phyloP scores from a whole-genome alignment of 495 filamentous ascomycete genomes.

The Aspergillus olivimuriae region DNA sequence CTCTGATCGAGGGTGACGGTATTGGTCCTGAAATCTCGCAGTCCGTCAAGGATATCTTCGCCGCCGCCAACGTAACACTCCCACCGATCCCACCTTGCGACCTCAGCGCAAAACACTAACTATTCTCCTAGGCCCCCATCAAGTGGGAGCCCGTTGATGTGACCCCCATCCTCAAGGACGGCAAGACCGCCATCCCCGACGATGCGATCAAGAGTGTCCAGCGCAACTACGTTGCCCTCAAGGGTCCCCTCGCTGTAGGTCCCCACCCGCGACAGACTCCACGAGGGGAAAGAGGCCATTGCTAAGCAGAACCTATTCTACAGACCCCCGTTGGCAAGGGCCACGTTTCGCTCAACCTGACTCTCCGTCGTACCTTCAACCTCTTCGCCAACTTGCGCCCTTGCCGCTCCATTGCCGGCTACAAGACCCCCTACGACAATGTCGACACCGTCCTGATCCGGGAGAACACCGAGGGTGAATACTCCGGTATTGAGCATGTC shows the following conservation, averaged over 20 bases:
- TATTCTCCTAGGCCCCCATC: slow-evolving; percentile 69
- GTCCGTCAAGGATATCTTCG: slow-evolving; percentile 96
- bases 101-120: slow-evolving; percentile 6
- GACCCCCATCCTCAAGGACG: slow-evolving; percentile 83
- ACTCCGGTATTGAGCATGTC: slow-evolving; percentile 98
- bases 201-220: slow-evolving; percentile 85
- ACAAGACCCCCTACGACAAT: slow-evolving; percentile 97
- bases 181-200: slow-evolving; percentile 85
- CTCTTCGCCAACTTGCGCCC: slow-evolving; percentile 98
- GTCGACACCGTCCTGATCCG: slow-evolving; percentile 97
- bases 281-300: slow-evolving; percentile 3
- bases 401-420: slow-evolving; percentile 91
- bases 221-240: slow-evolving; percentile 91
- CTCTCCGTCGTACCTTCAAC: slow-evolving; percentile 97
- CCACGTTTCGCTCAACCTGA: slow-evolving; percentile 97
- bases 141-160: slow-evolving; percentile 98
- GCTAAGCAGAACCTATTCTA: slow-evolving; percentile 15
- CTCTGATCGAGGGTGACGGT: slow-evolving; percentile 96
- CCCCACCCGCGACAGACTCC: slow-evolving; percentile 1
- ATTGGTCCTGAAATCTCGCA: slow-evolving; percentile 97
- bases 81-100: neutral
- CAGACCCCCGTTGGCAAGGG: slow-evolving; percentile 97
- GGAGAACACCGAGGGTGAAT: slow-evolving; percentile 99
- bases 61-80: slow-evolving; percentile 73
- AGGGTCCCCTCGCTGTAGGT: slow-evolving; percentile 92